phyloP scores from a whole-genome alignment of 768 basidiomycete species.

The Paxillus involutus region DNA sequence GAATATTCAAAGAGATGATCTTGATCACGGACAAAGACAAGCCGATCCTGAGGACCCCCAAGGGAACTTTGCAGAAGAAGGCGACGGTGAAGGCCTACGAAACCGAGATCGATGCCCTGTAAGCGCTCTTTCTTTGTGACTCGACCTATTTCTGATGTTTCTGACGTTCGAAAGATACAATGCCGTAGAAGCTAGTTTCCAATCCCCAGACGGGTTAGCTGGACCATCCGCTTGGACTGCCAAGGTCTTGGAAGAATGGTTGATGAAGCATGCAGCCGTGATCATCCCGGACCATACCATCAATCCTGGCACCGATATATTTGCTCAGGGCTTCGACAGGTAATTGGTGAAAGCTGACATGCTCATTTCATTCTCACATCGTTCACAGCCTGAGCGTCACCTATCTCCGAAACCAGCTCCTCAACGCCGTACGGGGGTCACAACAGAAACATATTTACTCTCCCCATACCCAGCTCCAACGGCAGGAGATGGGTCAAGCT shows the following conservation, averaged over 20 bases:
- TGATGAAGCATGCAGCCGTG: background rate
- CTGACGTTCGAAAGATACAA: conserved; percentile 5
- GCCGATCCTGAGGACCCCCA: conserved; percentile 39
- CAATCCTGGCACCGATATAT: conserved; percentile 12
- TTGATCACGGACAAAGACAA: conserved; percentile 37
- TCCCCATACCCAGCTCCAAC: too few species aligned
- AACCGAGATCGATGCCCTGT: conserved; percentile 22
- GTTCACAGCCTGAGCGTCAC: conserved; percentile 22
- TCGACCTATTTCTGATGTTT: background rate
- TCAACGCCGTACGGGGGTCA: conserved; percentile 23
- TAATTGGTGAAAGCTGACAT: background rate
- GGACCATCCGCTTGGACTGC: conserved; percentile 4
- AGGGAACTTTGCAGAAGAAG: conserved; percentile 23
- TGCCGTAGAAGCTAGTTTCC: background rate
- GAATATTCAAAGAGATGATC: conserved; percentile 53
- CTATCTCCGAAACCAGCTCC: conserved; percentile 10
- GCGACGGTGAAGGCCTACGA: conserved; percentile 14
- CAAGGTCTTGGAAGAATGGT: conserved; percentile 1
- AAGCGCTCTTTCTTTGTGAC: conserved; percentile 4
- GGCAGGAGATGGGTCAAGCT: too few species aligned
- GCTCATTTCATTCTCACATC: background rate
- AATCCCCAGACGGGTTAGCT: background rate
- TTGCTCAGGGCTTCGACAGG: conserved; percentile 36
- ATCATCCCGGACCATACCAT: conserved; percentile 1
- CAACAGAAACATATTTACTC: too few species aligned